These are phyloP conservation scores for Lactarius hengduanensis DNA, from an alignment of 768 basidiomycete species.

Conservation along the genomic window DNA sequence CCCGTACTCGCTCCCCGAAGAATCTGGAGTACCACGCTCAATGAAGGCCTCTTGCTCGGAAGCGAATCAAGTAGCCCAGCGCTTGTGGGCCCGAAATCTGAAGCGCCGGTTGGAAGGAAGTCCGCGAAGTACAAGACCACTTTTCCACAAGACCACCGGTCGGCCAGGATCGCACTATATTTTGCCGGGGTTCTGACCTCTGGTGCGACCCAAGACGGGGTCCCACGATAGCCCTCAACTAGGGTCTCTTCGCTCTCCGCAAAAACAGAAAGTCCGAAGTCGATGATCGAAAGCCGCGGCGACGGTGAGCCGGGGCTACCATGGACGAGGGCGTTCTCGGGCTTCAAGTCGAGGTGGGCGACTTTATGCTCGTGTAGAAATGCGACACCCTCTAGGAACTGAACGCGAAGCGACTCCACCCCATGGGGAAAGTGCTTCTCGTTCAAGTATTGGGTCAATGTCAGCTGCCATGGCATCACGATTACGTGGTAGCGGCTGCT, in stretches of 20 bases:
- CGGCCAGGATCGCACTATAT: too few relatives aligned
- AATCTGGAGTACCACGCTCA: too few relatives aligned
- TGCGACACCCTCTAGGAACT: neutral
- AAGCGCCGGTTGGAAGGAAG: too few relatives aligned
- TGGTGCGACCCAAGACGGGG: too few relatives aligned
- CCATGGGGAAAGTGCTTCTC: neutral
- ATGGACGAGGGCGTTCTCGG: neutral
- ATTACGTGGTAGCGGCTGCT: neutral
- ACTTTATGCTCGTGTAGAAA: neutral
- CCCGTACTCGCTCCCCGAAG: too few relatives aligned
- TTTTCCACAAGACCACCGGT: too few relatives aligned
- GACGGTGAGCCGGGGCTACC: neutral
- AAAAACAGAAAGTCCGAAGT: neutral
- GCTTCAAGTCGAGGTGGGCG: neutral
- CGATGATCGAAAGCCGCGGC: neutral
- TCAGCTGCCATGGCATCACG: neutral
- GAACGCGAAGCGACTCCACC: neutral
- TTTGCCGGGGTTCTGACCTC: too few relatives aligned
- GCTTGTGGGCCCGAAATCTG: too few relatives aligned
- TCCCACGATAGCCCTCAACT: too few relatives aligned
- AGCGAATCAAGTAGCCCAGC: too few relatives aligned
- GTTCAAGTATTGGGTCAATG: neutral
- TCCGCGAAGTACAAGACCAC: too few relatives aligned
- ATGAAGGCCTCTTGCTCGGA: too few relatives aligned
- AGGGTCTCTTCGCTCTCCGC: neutral